Base-by-base conservation (phyloP, 495 filamentous ascomycete species). In the Hypoxylon fuscum region DNA sequence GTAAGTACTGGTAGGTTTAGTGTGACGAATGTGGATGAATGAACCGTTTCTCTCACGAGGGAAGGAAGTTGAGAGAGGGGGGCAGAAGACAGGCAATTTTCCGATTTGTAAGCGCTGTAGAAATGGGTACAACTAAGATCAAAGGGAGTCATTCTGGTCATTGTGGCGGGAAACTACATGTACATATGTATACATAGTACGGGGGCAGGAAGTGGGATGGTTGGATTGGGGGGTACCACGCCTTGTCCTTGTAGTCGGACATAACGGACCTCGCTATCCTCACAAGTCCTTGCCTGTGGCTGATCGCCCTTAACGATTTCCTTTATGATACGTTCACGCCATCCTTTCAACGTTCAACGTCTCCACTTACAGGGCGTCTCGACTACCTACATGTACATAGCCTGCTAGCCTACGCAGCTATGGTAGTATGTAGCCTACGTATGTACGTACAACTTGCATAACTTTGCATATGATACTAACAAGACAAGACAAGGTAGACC, bases 71-170 rank as follows among this genome's bases (percentile, higher is more conserved):
- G 44, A 62, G 62, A 69, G 66, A 69, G 62, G 62, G 62, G 66
- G 53, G 52, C 57, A 66, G 58, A 69, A 66, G 50, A 48, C 57
- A 32, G 50, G 62, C 53, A 62, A 61, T 54, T 65, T 65, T 69
- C 66, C 66, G 62, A 69, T 69, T 69, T 69, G 66, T 69, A 69
- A 69, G 64, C 64, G 25, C 47, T 55, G 42, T 55, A 55, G 12
- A 38, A 45, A 55, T 18, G 34, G 34, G 48, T 12, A 38, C 3
- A 53, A 27, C 14, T 21, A 22, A 40, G 14, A 31, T 44, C 27
- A 62, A 66, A 53, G 48, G 59, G 29, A 45, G 35, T 55, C 32
- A 38, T 60, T 41, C n/a, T n/a, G n/a, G n/a, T n/a, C n/a, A n/a
- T n/a, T n/a, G n/a, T n/a, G n/a, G n/a, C n/a, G n/a, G n/a, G n/a